A percentile compares a stretch with the other conserved stretches of the same genome.
phyloP scores from a whole-genome alignment of 1,139 yeast genomes.

The Pichia inconspicua region DNA sequence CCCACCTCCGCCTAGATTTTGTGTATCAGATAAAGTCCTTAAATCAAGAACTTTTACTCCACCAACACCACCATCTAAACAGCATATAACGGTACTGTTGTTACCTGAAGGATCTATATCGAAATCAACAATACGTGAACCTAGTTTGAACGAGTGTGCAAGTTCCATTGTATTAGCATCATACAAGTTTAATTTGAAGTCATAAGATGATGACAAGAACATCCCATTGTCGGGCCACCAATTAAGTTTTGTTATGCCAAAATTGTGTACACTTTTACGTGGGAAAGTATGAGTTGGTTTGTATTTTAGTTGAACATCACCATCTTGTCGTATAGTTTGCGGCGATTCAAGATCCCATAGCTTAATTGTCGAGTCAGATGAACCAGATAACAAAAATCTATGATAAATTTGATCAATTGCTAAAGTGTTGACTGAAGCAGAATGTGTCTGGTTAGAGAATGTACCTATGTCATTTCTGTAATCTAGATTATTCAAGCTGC shows the following conservation, averaged over 20 bases:
- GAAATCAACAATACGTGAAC: slow-evolving; percentile 45
- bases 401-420: slow-evolving; percentile 50
- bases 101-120: slow-evolving; percentile 38
- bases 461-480: slow-evolving; percentile 5
- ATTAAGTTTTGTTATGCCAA: slow-evolving; percentile 62
- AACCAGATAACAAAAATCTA: slow-evolving; percentile 57
- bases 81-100: slow-evolving; percentile 46
- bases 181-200: slow-evolving; percentile 72
- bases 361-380: slow-evolving; percentile 67
- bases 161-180: slow-evolving; percentile 59
- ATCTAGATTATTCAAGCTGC: slow-evolving; percentile 17
- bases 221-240: slow-evolving; percentile 97
- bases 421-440: slow-evolving; percentile 51
- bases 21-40: slow-evolving; percentile 62
- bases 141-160: slow-evolving; percentile 56
- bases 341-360: slow-evolving; percentile 41
- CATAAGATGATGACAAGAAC: slow-evolving; percentile 78
- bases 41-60: slow-evolving; percentile 56
- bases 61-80: slow-evolving; percentile 27
- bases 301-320: slow-evolving; percentile 17
- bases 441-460: slow-evolving; percentile 16
- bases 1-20: slow-evolving; percentile 45
- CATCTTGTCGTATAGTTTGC: slow-evolving; percentile 11
- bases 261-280: slow-evolving; percentile 51
- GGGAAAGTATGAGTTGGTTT: slow-evolving; percentile 40